These are phyloP conservation scores for Penicillium sp. DNA, from an alignment of 2,329 filamentous ascomycete species.

Conservation along the genomic window DNA sequence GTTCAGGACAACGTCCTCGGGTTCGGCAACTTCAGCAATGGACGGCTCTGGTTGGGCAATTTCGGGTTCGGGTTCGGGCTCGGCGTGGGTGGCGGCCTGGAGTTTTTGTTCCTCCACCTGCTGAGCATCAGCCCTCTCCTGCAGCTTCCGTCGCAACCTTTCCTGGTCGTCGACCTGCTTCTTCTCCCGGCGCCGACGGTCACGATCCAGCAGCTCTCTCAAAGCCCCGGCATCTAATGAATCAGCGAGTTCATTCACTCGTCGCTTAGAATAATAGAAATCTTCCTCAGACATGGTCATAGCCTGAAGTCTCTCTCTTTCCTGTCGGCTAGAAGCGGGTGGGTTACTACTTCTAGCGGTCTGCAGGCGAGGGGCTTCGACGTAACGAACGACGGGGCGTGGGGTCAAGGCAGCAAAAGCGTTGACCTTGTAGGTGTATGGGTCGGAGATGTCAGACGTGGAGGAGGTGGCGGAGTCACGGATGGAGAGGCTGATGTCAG, in stretches of 20 bases:
- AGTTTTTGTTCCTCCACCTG: conserved; percentile 51
- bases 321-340: conserved; percentile 47
- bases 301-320: conserved; percentile 53
- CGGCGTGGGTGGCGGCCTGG: not conserved
- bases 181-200: conserved; percentile 74
- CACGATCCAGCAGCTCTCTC: conserved; percentile 85
- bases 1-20: not conserved
- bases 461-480: conserved; percentile 74
- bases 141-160: conserved; percentile 51
- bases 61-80: not conserved
- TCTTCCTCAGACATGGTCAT: conserved; percentile 62
- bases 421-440: conserved; percentile 76
- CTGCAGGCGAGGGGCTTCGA: conserved; percentile 62
- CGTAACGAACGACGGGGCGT: conserved; percentile 76
- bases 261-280: conserved; percentile 58
- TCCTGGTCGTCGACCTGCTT: conserved; percentile 71
- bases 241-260: conserved; percentile 71
- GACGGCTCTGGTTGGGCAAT: conserved; percentile 1
- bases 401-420: conserved; percentile 79
- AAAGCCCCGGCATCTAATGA: conserved; percentile 81
- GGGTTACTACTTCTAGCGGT: conserved; percentile 48
- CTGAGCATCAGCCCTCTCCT: conserved; percentile 53
- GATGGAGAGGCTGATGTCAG: conserved; percentile 72
- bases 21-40: conserved; percentile 1
- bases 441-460: conserved; percentile 72